phyloP scores from a whole-genome alignment of 1,284 basidiomycete genomes.

The Ustilago cynodontis region DNA sequence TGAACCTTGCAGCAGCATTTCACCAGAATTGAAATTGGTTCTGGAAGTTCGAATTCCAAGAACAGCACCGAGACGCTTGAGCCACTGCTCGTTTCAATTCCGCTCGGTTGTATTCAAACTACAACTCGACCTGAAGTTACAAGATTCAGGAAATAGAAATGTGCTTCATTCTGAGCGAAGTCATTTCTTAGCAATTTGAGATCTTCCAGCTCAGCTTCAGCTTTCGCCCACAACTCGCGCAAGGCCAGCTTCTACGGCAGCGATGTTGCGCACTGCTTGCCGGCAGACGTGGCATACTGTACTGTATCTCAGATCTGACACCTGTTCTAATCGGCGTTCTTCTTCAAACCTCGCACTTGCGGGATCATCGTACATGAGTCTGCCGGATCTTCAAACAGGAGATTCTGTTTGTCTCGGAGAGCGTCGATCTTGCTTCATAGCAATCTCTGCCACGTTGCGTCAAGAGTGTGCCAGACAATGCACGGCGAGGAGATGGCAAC shows the following conservation, averaged over 20 bases:
- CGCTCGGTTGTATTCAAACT: neutral
- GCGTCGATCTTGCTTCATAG: neutral
- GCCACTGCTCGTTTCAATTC: neutral
- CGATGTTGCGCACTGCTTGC: neutral
- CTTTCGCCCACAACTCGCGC: neutral
- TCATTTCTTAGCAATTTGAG: neutral
- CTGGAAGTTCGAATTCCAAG: neutral
- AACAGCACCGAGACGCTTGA: conserved; percentile 17
- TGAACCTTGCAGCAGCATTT: neutral
- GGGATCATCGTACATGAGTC: conserved; percentile 11
- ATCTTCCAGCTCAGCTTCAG: conserved; percentile 1
- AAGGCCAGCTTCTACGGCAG: no score
- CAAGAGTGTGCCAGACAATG: neutral
- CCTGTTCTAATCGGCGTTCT: conserved; percentile 4
- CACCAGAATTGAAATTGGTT: neutral
- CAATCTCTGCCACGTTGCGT: neutral
- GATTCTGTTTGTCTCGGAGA: neutral
- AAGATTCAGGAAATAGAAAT: neutral
- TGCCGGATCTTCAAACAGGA: neutral
- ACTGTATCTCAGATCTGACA: neutral
- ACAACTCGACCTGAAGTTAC: neutral
- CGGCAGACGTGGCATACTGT: conserved; percentile 2
- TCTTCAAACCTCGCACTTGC: conserved; percentile 6
- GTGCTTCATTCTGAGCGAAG: neutral
- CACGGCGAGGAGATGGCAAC: neutral